Conservation (phyloP, 805 yeast genomes). For the Candida pseudofarinosa region DNA sequence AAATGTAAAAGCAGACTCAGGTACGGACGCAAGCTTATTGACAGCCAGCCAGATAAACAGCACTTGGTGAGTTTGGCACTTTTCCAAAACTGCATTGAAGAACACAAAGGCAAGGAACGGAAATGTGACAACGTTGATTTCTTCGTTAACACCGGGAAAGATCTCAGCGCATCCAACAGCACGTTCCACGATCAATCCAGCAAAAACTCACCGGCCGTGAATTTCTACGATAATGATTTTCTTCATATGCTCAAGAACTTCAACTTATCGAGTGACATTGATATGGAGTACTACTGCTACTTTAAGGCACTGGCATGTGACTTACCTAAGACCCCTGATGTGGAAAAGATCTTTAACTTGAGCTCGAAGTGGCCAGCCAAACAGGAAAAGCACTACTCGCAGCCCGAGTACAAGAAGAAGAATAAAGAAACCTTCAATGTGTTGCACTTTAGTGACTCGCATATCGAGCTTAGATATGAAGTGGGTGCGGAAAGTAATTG, state of each 20-base stretch:
- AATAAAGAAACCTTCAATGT: constrained; percentile 47
- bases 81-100: constrained; percentile 30
- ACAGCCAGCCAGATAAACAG: constrained; percentile 26
- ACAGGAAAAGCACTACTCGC: constrained; percentile 18
- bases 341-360: constrained; percentile 30
- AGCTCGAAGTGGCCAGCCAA: constrained; percentile 36
- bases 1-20: constrained; percentile 32
- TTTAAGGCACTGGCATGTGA: constrained; percentile 42
- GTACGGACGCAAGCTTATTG: constrained; percentile 24
- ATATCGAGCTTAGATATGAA: constrained; percentile 51
- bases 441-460: constrained; percentile 65
- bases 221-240: constrained; percentile 37
- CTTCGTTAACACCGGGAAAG: constrained; percentile 26
- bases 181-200: constrained; percentile 21
- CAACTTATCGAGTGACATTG: constrained; percentile 33
- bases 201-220: constrained; percentile 13
- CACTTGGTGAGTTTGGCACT: constrained; percentile 34
- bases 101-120: constrained; percentile 24
- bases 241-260: constrained; percentile 32
- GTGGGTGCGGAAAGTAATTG: constrained; percentile 60
- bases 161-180: constrained; percentile 18
- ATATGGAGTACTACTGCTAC: constrained; percentile 53
- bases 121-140: constrained; percentile 35
- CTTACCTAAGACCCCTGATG: constrained; percentile 49
- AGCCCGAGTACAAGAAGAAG: constrained; percentile 25